Conservation (phyloP, 2,329 filamentous ascomycete species). For the Cercospora janseana region DNA sequence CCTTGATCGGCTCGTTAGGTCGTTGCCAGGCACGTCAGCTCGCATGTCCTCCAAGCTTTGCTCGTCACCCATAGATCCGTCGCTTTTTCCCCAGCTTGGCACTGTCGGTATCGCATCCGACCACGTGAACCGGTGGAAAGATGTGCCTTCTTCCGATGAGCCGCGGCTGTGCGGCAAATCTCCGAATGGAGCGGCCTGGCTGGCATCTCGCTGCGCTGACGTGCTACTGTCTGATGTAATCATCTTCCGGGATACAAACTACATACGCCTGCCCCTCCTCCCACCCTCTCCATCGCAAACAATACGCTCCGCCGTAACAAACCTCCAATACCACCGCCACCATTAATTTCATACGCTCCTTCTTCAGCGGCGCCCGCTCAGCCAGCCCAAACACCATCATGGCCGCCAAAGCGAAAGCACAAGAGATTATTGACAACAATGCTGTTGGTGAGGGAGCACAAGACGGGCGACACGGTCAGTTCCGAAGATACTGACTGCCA, state of each 20-base stretch:
- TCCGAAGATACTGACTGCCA: conserved; percentile 1
- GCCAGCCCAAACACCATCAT: conserved; percentile 69
- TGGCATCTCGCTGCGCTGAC: neutral
- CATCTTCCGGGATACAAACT: neutral
- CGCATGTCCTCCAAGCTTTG: too few relatives aligned
- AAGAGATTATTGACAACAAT: conserved; percentile 86
- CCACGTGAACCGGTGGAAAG: too few relatives aligned
- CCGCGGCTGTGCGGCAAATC: neutral
- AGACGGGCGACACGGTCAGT: neutral
- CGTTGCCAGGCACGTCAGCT: neutral
- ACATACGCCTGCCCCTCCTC: neutral
- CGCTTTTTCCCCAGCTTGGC: too few relatives aligned
- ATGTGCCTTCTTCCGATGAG: too few relatives aligned
- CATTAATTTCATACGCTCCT: conserved; percentile 67
- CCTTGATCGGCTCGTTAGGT: neutral
- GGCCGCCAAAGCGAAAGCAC: conserved; percentile 76
- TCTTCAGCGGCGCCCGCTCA: conserved; percentile 60
- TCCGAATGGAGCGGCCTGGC: neutral
- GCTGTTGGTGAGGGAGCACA: conserved; percentile 59
- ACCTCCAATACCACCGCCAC: conserved; percentile 20
- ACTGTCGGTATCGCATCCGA: too few relatives aligned
- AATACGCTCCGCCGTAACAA: neutral
- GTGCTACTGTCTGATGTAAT: neutral
- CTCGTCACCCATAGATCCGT: too few relatives aligned
- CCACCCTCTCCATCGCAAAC: neutral